Conservation (phyloP, 2,329 filamentous ascomycete genomes). For the Tolypocladium endophyticum region DNA sequence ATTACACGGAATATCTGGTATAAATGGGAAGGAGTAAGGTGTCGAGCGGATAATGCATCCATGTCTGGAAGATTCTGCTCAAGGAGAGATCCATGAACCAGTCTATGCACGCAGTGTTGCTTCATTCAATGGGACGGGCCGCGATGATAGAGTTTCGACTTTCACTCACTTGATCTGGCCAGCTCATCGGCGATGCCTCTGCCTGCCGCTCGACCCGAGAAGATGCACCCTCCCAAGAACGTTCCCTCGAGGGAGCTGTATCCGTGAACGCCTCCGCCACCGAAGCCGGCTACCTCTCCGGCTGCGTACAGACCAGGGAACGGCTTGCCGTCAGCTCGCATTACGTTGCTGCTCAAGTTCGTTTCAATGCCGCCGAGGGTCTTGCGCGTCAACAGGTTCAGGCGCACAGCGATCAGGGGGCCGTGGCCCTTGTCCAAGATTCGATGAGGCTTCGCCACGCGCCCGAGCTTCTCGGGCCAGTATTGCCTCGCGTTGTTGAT, state of each 20-base stretch:
- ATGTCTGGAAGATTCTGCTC: not conserved
- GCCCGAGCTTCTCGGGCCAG: constrained; percentile 40
- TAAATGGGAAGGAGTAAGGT: not conserved
- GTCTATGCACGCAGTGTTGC: not conserved
- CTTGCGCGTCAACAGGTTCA: constrained; percentile 52
- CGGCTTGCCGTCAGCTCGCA: constrained; percentile 32
- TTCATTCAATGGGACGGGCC: not conserved
- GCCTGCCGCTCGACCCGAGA: constrained; percentile 47
- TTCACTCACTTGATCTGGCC: not conserved
- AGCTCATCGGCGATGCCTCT: constrained; percentile 41
- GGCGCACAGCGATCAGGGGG: constrained; percentile 47
- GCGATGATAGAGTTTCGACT: not conserved
- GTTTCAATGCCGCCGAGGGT: constrained; percentile 51
- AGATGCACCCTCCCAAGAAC: constrained; percentile 53
- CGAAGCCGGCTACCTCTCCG: constrained; percentile 50
- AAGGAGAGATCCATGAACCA: too few relatives aligned
- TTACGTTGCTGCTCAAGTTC: constrained; percentile 44
- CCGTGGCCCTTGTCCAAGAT: constrained; percentile 44
- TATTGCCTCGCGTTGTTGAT: constrained; percentile 45
- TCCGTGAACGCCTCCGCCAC: constrained; percentile 51
- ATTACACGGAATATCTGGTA: not conserved
- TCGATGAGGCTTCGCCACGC: constrained; percentile 42
- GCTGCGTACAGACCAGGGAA: constrained; percentile 50
- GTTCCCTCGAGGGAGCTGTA: constrained; percentile 53
- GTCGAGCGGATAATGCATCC: not conserved